Evolutionary conservation across 2,329 filamentous ascomycete species (phyloP).

Genomic region (Epicoccum nigrum): DNA sequence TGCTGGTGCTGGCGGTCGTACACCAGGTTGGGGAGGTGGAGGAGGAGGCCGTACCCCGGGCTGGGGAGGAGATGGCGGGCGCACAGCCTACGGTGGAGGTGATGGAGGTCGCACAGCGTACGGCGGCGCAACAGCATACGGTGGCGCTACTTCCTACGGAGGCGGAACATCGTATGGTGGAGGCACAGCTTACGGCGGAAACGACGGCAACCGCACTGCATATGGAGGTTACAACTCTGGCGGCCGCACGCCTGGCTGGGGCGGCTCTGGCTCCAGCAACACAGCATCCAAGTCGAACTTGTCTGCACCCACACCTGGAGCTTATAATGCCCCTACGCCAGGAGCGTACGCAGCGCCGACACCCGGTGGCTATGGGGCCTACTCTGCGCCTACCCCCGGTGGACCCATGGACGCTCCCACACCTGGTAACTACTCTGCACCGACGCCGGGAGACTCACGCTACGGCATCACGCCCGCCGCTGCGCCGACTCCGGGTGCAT

Average conservation of each 20-base stretch:
- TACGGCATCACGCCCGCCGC: constrained; percentile 54
- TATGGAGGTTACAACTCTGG: constrained; percentile 60
- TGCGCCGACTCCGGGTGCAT: constrained; percentile 63
- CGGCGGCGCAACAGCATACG: constrained; percentile 52
- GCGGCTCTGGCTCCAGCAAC: constrained; percentile 55
- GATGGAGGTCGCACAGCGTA: constrained; percentile 49
- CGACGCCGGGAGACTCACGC: constrained; percentile 43
- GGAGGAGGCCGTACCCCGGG: constrained; percentile 52
- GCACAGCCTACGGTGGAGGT: constrained; percentile 47
- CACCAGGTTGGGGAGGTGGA: constrained; percentile 53
- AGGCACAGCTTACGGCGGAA: constrained; percentile 41
- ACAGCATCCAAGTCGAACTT: constrained; percentile 36
- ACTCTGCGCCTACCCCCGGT: constrained; percentile 47
- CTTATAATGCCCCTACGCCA: constrained; percentile 46
- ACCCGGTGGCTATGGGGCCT: constrained; percentile 42
- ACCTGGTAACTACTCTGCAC: constrained; percentile 48
- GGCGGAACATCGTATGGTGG: constrained; percentile 74
- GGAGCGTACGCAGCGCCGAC: constrained; percentile 46
- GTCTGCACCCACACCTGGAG: constrained; percentile 41
- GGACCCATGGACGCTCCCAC: constrained; percentile 49
- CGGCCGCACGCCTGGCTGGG: constrained; percentile 61
- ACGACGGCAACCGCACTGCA: constrained; percentile 48
- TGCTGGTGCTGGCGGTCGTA: constrained; percentile 46
- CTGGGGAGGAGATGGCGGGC: constrained; percentile 54
- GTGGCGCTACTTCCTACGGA: constrained; percentile 72